These are phyloP conservation scores for Naegleria fowleri DNA, from an alignment of 208 protist species.

Conservation along the genomic window DNA sequence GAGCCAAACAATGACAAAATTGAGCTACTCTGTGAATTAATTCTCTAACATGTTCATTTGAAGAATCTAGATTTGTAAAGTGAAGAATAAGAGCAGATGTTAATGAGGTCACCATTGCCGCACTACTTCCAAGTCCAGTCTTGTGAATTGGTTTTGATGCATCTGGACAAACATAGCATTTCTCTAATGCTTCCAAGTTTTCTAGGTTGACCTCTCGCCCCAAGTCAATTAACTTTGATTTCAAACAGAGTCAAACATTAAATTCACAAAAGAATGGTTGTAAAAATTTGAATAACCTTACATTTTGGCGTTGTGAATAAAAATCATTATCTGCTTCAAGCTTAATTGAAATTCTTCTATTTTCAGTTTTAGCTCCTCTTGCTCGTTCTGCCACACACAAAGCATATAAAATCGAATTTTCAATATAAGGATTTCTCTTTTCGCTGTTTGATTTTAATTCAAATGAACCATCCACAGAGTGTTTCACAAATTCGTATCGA, in stretches of 20 bases:
- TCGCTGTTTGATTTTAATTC: background rate
- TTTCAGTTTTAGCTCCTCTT: background rate
- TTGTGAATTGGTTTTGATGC: conserved; percentile 67
- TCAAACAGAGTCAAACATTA: background rate
- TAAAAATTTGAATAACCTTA: conserved; percentile 49
- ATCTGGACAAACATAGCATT: background rate
- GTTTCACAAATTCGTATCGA: background rate
- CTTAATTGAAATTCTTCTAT: conserved; percentile 56
- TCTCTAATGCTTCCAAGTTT: background rate
- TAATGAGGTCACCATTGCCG: conserved; percentile 80
- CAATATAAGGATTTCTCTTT: conserved; percentile 18
- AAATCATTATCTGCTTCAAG: conserved; percentile 75
- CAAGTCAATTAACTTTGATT: conserved; percentile 1
- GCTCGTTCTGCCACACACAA: background rate
- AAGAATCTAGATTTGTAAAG: conserved; percentile 36
- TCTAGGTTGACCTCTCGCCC: background rate
- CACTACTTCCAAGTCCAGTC: conserved; percentile 85
- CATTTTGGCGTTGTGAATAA: conserved; percentile 76
- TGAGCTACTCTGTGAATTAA: conserved; percentile 81
- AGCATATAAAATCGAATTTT: conserved; percentile 8
- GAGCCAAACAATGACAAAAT: conserved; percentile 81
- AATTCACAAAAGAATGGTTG: conserved; percentile 53
- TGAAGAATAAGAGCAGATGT: conserved; percentile 69
- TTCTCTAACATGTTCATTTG: conserved; percentile 31
- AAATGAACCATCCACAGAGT: background rate